Evolutionary conservation across 208 protist genomes (phyloP).

Genomic region (Kentomonas sorsogonicus): DNA sequence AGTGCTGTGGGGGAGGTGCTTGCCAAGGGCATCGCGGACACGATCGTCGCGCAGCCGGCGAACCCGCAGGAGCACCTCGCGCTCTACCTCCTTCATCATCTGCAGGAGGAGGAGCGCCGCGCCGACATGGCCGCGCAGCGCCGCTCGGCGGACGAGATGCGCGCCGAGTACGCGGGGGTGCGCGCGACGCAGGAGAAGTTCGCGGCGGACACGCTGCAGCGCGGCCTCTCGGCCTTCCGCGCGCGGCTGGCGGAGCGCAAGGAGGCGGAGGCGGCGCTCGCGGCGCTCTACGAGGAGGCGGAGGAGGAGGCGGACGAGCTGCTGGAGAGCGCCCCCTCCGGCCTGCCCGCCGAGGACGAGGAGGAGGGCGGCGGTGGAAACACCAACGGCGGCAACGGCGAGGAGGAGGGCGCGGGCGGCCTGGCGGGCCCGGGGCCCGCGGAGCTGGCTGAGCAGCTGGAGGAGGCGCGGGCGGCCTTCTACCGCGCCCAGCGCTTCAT

Average conservation of each 20-base stretch:
- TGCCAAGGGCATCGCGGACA: slow-evolving; percentile 86
- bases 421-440: slow-evolving; percentile 19
- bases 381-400: slow-evolving; percentile 3
- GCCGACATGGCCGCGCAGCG: slow-evolving; percentile 18
- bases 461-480: slow-evolving; percentile 48
- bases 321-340: slow-evolving; percentile 31
- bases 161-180: slow-evolving; percentile 45
- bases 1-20: slow-evolving; percentile 71
- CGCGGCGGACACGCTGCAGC: slow-evolving; percentile 70
- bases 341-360: slow-evolving; percentile 17
- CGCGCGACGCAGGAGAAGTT: slow-evolving; percentile 55
- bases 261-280: slow-evolving; percentile 41
- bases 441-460: slow-evolving; percentile 31
- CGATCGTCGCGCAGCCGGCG: slow-evolving; percentile 74
- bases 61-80: slow-evolving; percentile 90
- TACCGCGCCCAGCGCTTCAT: slow-evolving; percentile 75
- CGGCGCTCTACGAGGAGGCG: slow-evolving; percentile 46
- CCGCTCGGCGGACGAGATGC: slow-evolving; percentile 36
- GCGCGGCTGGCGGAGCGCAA: slow-evolving; percentile 24
- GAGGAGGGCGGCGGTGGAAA: slow-evolving; percentile 2
- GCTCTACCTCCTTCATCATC: slow-evolving; percentile 78
- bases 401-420: slow-evolving; percentile 18
- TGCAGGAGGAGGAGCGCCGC: slow-evolving; percentile 72
- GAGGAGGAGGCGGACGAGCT: slow-evolving; percentile 67
- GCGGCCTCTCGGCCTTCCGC: slow-evolving; percentile 46